Base-by-base conservation (phyloP, 257 asterid genomes). In the Fraxinus excelsior region DNA sequence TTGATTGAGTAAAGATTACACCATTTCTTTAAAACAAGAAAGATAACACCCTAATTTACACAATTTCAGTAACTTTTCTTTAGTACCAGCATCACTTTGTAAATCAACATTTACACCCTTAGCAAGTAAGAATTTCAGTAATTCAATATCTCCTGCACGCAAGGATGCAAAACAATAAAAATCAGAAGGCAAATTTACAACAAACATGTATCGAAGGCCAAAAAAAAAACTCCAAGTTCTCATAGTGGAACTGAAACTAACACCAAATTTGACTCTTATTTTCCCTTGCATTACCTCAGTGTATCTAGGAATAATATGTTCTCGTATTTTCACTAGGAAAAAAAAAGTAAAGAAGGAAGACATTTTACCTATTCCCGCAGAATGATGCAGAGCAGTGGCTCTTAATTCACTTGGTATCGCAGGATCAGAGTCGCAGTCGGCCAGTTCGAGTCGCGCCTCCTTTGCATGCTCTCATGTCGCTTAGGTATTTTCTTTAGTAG, bases 1-100 rank as follows among this genome's bases (percentile, higher is more conserved):
- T 49, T 14, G 7, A 31, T 49, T 14, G 7, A 16, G 0, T 14
- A 49, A 51, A 16, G 18, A 14, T 51, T 23, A 51, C 62, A 6
- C 6, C 9, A 18, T 14, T 10, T 7, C 64, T 44, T 44, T 14
- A 37, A n/a, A n/a, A n/a, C n/a, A n/a, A n/a, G n/a, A n/a, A n/a
- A n/a, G n/a, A n/a, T n/a, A n/a, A n/a, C n/a, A n/a, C n/a, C n/a
- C n/a, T n/a, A n/a, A n/a, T n/a, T n/a, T n/a, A n/a, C n/a, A n/a
- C n/a, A n/a, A n/a, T n/a, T n/a, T n/a, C n/a, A n/a, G n/a, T n/a
- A n/a, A n/a, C n/a, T n/a, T n/a, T n/a, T n/a, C n/a, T n/a, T n/a
- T n/a, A n/a, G n/a, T 87, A 68, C 99, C 99, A 31, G 91, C 94
- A 84, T 91, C 97, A 87, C 99, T 91, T 88, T 89, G 94, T 67